These are phyloP conservation scores for Metarhizium guizhouense DNA, from an alignment of 2,329 filamentous ascomycete genomes.

Conservation along the genomic window DNA sequence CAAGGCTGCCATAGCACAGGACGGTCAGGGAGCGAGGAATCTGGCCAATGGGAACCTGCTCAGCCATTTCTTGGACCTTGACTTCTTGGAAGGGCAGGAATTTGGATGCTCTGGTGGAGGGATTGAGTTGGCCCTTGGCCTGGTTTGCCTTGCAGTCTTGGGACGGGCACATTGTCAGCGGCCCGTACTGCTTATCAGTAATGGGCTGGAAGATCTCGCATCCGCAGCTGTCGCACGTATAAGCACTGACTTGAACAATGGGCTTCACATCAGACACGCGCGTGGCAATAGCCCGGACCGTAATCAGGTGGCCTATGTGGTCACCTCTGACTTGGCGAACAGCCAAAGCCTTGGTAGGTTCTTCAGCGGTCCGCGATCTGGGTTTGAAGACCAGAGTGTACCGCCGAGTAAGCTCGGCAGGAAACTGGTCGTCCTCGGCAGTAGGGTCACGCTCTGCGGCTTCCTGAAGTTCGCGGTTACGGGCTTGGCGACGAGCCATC, in stretches of 20 bases:
- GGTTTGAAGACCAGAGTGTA: conserved; percentile 98
- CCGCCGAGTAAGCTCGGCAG: conserved; percentile 80
- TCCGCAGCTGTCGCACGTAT: conserved; percentile 93
- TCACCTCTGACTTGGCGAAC: conserved; percentile 90
- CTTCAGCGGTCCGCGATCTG: conserved; percentile 61
- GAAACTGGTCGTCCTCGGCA: conserved; percentile 69
- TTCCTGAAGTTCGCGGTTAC: conserved; percentile 68
- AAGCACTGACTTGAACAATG: conserved; percentile 93
- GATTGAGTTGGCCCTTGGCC: conserved; percentile 84
- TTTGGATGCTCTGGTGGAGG: conserved; percentile 92
- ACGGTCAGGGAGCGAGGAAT: conserved; percentile 89
- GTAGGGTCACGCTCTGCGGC: conserved; percentile 60
- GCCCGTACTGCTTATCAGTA: conserved; percentile 81
- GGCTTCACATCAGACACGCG: conserved; percentile 97
- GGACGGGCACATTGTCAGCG: conserved; percentile 79
- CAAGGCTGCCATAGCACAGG: conserved; percentile 78
- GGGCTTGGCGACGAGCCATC: conserved; percentile 80
- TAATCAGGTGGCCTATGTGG: conserved; percentile 88
- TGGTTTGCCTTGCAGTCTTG: conserved; percentile 86
- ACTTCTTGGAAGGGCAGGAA: conserved; percentile 97
- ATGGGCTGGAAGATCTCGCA: conserved; percentile 97
- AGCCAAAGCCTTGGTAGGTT: conserved; percentile 59
- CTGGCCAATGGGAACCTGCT: conserved; percentile 95
- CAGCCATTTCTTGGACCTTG: conserved; percentile 98
- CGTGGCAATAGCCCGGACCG: conserved; percentile 86